These are phyloP conservation scores for Diplodia seriata DNA, from an alignment of 2,329 filamentous ascomycete species.

Conservation along the genomic window DNA sequence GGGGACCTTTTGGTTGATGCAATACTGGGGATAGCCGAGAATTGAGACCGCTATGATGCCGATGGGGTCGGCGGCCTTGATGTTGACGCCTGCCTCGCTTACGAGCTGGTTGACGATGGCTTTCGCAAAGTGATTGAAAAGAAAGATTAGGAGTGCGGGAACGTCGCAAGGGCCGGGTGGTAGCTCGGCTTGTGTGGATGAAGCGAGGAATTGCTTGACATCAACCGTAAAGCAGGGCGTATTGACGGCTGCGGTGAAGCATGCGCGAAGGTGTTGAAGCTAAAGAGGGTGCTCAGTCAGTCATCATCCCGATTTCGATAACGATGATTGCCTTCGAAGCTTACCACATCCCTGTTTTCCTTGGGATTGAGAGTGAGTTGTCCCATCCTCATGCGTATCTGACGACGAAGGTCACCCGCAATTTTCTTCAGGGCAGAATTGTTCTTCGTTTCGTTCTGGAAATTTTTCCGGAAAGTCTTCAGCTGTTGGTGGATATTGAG, in stretches of 20 bases:
- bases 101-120: slow-evolving; percentile 68
- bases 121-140: slow-evolving; percentile 79
- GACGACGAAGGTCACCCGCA: slow-evolving; percentile 45
- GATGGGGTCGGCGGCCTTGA: slow-evolving; percentile 70
- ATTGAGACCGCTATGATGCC: slow-evolving; percentile 66
- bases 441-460: slow-evolving; percentile 40
- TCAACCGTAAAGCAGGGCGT: slow-evolving; percentile 38
- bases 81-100: slow-evolving; percentile 49
- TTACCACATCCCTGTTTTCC: slow-evolving; percentile 38
- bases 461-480: slow-evolving; percentile 46
- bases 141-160: slow-evolving; percentile 62
- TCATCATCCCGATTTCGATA: too few species aligned
- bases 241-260: slow-evolving; percentile 6
- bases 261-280: slow-evolving; percentile 41
- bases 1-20: slow-evolving; percentile 57
- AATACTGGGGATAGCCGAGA: slow-evolving; percentile 14
- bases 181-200: slow-evolving; percentile 9
- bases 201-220: slow-evolving; percentile 41
- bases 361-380: slow-evolving; percentile 44
- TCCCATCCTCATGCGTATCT: slow-evolving; percentile 43
- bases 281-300: slow-evolving; percentile 1
- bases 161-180: slow-evolving; percentile 22
- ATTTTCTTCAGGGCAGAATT: slow-evolving; percentile 38
- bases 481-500: slow-evolving; percentile 46
- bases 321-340: background rate